phyloP scores from a whole-genome alignment of 352 stramenopile genomes.

The Pythium brachiatum region DNA sequence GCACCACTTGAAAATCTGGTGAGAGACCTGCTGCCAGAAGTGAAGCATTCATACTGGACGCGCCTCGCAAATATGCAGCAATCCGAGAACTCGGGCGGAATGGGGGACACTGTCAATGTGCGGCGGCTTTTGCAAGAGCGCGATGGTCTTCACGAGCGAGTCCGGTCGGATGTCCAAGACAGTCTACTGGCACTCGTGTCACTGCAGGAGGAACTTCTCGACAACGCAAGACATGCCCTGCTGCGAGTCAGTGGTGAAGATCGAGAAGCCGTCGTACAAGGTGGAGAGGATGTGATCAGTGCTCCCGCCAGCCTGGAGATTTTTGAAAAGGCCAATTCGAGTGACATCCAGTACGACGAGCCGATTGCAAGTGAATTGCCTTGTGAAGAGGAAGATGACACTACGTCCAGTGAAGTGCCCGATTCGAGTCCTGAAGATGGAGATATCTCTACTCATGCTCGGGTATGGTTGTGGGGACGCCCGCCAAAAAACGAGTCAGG shows the following conservation, averaged over 20 bases:
- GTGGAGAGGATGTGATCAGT: too few relatives aligned
- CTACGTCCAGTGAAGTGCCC: neutral
- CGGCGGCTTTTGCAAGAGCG: conserved; percentile 55
- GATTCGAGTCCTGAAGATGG: conserved; percentile 13
- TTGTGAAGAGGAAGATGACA: conserved; percentile 13
- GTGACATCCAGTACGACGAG: neutral
- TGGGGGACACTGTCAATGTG: conserved; percentile 27
- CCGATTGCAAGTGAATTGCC: neutral
- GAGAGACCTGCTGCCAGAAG: conserved; percentile 53
- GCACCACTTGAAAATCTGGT: conserved; percentile 41
- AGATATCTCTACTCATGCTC: neutral
- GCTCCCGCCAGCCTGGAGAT: too few relatives aligned
- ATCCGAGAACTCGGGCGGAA: neutral
- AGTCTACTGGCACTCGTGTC: conserved; percentile 50
- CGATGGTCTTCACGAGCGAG: conserved; percentile 36
- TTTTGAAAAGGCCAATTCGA: too few relatives aligned
- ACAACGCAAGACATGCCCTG: conserved; percentile 5
- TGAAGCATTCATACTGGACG: conserved; percentile 81
- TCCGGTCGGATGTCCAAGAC: conserved; percentile 47
- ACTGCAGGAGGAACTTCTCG: conserved; percentile 49
- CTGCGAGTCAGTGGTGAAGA: too few relatives aligned
- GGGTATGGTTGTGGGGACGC: conserved; percentile 70
- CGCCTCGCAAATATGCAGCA: conserved; percentile 33
- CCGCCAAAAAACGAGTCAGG: conserved; percentile 50
- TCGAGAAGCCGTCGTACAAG: too few relatives aligned